Conservation (phyloP, 495 filamentous ascomycete genomes). For the Cercophora newfieldiana region DNA sequence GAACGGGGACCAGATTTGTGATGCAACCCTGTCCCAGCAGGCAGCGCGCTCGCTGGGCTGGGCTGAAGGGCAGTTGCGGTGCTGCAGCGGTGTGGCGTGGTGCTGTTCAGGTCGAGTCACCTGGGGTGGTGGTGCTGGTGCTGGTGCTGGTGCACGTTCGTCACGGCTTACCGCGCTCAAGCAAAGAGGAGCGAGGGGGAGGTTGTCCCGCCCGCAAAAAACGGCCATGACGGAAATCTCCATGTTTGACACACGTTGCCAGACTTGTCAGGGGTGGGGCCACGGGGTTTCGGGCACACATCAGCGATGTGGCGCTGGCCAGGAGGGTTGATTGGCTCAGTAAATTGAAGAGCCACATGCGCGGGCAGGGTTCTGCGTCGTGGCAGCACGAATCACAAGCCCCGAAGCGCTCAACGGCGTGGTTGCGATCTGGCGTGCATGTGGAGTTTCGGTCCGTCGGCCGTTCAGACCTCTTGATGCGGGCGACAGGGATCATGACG, state of each 20-base stretch:
- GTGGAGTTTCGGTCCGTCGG: conserved; percentile 43
- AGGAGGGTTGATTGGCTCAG: conserved; percentile 24
- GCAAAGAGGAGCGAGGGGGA: neutral
- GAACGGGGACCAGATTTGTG: conserved; percentile 15
- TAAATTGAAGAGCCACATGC: conserved; percentile 19
- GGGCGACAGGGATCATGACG: conserved; percentile 26
- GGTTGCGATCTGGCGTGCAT: conserved; percentile 36
- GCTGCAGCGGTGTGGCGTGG: conserved; percentile 9
- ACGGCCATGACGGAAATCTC: conserved; percentile 16
- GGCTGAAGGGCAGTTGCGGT: conserved; percentile 12
- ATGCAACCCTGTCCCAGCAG: conserved; percentile 1
- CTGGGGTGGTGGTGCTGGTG: neutral
- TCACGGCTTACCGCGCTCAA: neutral
- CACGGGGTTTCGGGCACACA: conserved; percentile 32
- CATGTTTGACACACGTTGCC: conserved; percentile 9
- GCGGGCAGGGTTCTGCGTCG: conserved; percentile 10
- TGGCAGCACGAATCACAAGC: conserved; percentile 28
- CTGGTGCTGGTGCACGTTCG: conserved; percentile 7
- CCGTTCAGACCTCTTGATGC: conserved; percentile 30
- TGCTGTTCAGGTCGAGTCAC: neutral
- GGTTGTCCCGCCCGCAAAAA: conserved; percentile 15
- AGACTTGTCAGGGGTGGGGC: conserved; percentile 11
- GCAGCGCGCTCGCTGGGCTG: neutral
- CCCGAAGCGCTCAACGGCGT: conserved; percentile 23
- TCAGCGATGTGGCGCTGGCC: conserved; percentile 24